Conservation (phyloP, 2,329 filamentous ascomycete genomes). For the Aspergillus tamarii region DNA sequence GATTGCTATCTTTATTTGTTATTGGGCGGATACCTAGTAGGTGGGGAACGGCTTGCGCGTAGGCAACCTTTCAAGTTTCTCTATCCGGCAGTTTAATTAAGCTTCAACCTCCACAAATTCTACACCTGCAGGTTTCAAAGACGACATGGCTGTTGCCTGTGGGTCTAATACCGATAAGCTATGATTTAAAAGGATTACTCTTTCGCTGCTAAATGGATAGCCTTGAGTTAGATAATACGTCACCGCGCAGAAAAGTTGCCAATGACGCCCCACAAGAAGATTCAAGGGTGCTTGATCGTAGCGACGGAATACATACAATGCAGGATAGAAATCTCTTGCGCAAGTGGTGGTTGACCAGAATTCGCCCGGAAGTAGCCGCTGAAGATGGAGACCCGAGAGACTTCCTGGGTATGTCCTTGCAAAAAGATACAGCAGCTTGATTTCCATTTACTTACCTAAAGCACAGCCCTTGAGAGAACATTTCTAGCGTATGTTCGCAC, state of each 20-base stretch:
- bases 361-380: not conserved
- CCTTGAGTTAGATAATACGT: not conserved
- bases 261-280: not conserved
- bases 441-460: not conserved
- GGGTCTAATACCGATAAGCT: not conserved
- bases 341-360: not conserved
- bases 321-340: not conserved
- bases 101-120: not conserved
- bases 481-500: constrained; percentile 3
- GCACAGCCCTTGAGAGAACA: not conserved
- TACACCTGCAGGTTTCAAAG: not conserved
- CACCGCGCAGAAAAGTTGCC: not conserved
- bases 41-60: constrained; percentile 5
- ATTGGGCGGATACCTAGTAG: not conserved
- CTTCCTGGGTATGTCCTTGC: not conserved
- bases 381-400: constrained; percentile 5
- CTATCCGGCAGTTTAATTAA: not conserved
- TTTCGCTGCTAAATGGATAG: not conserved
- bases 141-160: not conserved
- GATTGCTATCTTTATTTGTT: not conserved
- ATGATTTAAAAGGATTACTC: not conserved
- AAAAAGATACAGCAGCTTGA: not conserved
- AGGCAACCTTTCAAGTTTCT: not conserved
- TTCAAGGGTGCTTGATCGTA: not conserved
- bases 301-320: too few relatives aligned